Evolutionary conservation across 148 eudicot species (phyloP), one percentile per base, ranked within the genome.

Genomic region (Mesembryanthemum crystallinum): DNA sequence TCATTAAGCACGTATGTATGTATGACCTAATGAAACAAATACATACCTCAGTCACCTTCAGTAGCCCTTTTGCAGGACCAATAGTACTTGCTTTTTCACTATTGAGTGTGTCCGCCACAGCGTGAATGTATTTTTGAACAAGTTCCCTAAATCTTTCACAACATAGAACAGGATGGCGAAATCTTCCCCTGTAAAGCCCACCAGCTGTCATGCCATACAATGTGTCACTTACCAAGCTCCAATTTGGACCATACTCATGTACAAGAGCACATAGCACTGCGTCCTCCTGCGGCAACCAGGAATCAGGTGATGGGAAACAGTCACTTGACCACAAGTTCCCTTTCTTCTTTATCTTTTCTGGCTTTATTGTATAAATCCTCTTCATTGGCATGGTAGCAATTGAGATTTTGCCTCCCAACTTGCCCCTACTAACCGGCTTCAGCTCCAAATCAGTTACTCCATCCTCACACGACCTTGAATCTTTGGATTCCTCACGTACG

Each of bases 71-170:
- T 57, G 83, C 86, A 70, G 96, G 85, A 63, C 81, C 86, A 71
- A 76, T 39, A 49, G 71, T 87, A 83, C 83, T 80, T 28, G 90
- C 68, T 82, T 88, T 96, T 21, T 92, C 99, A 79, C 78, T 87
- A 78, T 80, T 84, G 37, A 84, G 69, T 81, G 76, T 74, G 35
- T 91, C 98, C 59, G 85, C 83, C 67, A 79, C 75, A 63, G 93
- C 82, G 60, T 92, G 83, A 32, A 91, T 86, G 80, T 88, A 83
- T 81, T 83, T 96, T 80, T 89, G 94, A 27, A 92, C 77, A 39
- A 96, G 97, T 76, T 96, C 98, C 88, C 99, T 86, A 77, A 87
- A 91, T 83, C 99, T 85, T 86, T 92, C 99, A 85, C 94, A 91
- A 76, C 99, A 96, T 73, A 91, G 86, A 33, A 81, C 85, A 74